phyloP scores from a whole-genome alignment of 371 early-diverging fungal species.

The Mucor mucedo region DNA sequence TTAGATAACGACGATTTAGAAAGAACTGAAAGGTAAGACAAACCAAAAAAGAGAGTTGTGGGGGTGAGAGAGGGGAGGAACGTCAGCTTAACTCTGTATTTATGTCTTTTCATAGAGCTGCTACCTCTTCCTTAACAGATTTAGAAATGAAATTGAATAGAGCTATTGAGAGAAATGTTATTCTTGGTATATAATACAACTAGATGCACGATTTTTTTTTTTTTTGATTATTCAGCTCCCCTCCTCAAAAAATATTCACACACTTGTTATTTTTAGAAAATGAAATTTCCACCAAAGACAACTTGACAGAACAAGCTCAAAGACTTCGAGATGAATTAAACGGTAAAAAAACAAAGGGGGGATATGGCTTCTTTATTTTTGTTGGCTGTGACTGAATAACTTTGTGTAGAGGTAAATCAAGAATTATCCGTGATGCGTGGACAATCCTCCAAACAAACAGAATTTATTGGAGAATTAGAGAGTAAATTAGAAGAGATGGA shows the following conservation, averaged over 20 bases:
- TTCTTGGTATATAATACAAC: slow-evolving; percentile 42
- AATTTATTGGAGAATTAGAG: slow-evolving; percentile 43
- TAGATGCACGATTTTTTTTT: background rate
- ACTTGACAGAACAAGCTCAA: slow-evolving; percentile 74
- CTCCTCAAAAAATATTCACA: background rate
- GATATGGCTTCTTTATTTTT: too few relatives aligned
- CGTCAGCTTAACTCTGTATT: too few relatives aligned
- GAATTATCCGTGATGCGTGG: slow-evolving; percentile 62
- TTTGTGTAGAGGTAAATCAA: slow-evolving; percentile 56
- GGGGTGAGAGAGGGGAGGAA: too few relatives aligned
- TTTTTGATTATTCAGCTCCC: background rate
- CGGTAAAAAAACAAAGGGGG: slow-evolving; percentile 37
- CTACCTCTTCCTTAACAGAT: slow-evolving; percentile 72
- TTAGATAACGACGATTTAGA: slow-evolving; percentile 80
- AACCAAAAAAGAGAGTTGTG: too few relatives aligned
- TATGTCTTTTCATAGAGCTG: slow-evolving; percentile 52
- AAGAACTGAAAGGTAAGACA: slow-evolving; percentile 22
- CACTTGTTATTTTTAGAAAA: slow-evolving; percentile 35
- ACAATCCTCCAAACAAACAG: slow-evolving; percentile 44
- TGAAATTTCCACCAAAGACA: slow-evolving; percentile 72
- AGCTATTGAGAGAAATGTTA: slow-evolving; percentile 71
- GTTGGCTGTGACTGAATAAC: background rate
- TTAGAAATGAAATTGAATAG: slow-evolving; percentile 73
- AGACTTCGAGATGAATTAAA: slow-evolving; percentile 80
- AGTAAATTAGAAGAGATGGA: slow-evolving; percentile 43